phyloP scores from a whole-genome alignment of 1,284 basidiomycete species.

The Rhodotorula sp. region DNA sequence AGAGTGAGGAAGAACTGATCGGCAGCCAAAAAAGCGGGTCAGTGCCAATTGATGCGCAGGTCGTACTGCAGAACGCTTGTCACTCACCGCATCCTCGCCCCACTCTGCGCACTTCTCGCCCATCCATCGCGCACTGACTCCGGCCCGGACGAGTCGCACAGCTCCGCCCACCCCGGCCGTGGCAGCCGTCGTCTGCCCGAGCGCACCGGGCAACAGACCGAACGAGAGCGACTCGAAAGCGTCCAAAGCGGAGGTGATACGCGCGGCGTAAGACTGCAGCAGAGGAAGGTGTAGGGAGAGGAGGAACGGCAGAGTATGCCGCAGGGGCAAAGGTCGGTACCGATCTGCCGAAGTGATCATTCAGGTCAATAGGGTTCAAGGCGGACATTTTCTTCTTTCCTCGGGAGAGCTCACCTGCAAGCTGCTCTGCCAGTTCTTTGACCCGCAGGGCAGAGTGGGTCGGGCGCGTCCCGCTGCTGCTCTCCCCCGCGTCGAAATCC shows the following conservation, averaged over 20 bases:
- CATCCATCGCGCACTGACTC: constrained; percentile 72
- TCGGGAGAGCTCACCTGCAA: constrained; percentile 63
- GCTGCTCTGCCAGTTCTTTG: constrained; percentile 79
- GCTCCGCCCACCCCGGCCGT: constrained; percentile 72
- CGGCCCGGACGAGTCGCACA: constrained; percentile 75
- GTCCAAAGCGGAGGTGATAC: constrained; percentile 80
- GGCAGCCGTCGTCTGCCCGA: constrained; percentile 69
- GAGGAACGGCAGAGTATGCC: constrained; percentile 79
- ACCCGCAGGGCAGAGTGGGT: constrained; percentile 78
- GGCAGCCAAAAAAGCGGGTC: not conserved
- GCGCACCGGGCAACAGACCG: constrained; percentile 81
- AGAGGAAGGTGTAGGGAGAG: constrained; percentile 80
- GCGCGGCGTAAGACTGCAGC: constrained; percentile 69
- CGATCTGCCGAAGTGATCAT: constrained; percentile 62
- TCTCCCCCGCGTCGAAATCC: constrained; percentile 52
- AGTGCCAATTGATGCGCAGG: not conserved
- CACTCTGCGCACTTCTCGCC: constrained; percentile 66
- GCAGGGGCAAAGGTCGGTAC: constrained; percentile 77
- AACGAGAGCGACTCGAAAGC: constrained; percentile 90
- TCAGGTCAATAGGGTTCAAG: too few species aligned
- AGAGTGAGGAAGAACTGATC: constrained; percentile 82
- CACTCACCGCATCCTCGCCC: constrained; percentile 78
- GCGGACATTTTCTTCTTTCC: too few species aligned
- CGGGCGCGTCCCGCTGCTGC: constrained; percentile 57
- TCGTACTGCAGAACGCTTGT: not conserved